These are phyloP conservation scores for Trichoderma citrinoviride DNA, from an alignment of 2,329 filamentous ascomycete species.

Conservation along the genomic window DNA sequence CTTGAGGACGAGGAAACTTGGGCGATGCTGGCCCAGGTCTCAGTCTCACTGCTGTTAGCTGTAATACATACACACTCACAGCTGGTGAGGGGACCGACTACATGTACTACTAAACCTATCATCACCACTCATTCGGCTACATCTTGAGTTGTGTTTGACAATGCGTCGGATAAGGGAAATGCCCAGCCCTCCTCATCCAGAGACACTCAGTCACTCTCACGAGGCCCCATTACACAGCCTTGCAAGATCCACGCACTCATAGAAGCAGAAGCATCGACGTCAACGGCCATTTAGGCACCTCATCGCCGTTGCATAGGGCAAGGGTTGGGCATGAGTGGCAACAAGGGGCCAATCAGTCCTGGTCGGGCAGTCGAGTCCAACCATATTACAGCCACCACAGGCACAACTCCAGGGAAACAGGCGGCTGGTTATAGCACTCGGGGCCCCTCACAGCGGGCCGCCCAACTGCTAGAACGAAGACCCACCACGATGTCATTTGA, in stretches of 20 bases:
- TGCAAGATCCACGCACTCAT: not conserved
- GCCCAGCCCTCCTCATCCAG: not conserved
- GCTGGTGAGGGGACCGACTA: not conserved
- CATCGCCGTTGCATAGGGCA: not conserved
- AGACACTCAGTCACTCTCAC: not conserved
- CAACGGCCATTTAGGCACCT: not conserved
- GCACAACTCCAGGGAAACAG: too few relatives aligned
- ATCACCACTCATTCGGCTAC: not conserved
- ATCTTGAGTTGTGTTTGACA: not conserved
- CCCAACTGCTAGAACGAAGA: slow-evolving; percentile 12
- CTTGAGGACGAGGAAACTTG: not conserved
- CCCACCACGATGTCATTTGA: slow-evolving; percentile 26
- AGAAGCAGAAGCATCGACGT: not conserved
- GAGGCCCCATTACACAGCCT: not conserved
- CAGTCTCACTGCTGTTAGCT: not conserved
- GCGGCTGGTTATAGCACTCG: slow-evolving; percentile 10
- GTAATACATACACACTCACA: not conserved
- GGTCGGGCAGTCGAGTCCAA: not conserved
- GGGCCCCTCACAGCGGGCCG: slow-evolving; percentile 21
- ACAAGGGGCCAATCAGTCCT: not conserved
- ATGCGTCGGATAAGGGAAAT: not conserved
- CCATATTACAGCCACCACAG: not conserved
- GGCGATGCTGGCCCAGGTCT: not conserved
- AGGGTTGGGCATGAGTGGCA: slow-evolving; percentile 17
- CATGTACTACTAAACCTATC: too few relatives aligned